Conservation (phyloP, 768 basidiomycete species). For the Russula ochroleuca region DNA sequence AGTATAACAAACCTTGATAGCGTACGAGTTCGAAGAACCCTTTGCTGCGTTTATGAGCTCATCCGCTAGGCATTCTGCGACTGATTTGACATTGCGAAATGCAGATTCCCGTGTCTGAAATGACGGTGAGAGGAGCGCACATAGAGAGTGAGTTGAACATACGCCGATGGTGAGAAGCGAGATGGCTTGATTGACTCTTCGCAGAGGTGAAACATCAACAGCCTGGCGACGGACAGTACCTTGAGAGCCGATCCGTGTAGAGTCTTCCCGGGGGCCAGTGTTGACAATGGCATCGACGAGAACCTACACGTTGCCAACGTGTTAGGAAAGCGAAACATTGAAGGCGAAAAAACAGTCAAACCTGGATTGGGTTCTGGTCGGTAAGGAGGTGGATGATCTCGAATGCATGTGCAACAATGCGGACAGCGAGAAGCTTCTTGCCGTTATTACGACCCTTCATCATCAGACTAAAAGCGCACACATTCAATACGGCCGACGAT, state of each 20-base stretch:
- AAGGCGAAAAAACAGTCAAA: conserved; percentile 36
- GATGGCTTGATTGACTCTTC: conserved; percentile 97
- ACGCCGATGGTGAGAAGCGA: conserved; percentile 94
- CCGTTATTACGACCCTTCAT: conserved; percentile 99
- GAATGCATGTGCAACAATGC: conserved; percentile 98
- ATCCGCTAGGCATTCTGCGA: conserved; percentile 98
- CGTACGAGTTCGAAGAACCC: conserved; percentile 99
- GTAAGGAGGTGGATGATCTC: conserved; percentile 99
- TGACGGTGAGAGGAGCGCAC: not conserved
- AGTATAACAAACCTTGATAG: conserved; percentile 76
- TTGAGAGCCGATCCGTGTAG: conserved; percentile 99
- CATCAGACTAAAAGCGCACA: conserved; percentile 67
- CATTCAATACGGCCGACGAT: not conserved
- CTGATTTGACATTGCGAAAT: conserved; percentile 99
- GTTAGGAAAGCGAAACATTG: not conserved
- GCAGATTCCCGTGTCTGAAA: conserved; percentile 95
- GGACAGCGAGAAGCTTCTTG: conserved; percentile 97
- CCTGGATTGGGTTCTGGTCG: conserved; percentile 99
- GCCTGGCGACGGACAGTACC: conserved; percentile 99
- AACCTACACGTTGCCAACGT: conserved; percentile 45
- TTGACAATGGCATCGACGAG: conserved; percentile 99
- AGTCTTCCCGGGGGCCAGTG: conserved; percentile 99
- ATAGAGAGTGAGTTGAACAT: conserved; percentile 36
- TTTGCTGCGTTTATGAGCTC: conserved; percentile 99
- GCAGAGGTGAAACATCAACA: conserved; percentile 97